Base-by-base conservation (phyloP, 306 rosid genomes). In the Acacia acuminata region DNA sequence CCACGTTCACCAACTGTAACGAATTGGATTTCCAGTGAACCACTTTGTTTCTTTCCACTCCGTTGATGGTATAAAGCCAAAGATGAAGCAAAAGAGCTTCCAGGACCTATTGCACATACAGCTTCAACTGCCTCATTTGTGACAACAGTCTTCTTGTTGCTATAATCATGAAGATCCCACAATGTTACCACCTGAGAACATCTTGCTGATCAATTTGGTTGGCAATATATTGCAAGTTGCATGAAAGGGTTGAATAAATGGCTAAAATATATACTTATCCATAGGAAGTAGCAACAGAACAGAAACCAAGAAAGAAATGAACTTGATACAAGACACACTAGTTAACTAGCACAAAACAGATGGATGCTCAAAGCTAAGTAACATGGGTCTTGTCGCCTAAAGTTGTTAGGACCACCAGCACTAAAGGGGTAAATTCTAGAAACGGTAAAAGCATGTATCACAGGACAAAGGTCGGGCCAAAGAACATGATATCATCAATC, bases 51-150 rank as follows among this genome's bases (percentile, higher is more conserved):
- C 87, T 90, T 88, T 71, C 83, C 81, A 61, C 51, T 81, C 42
- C 58, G 72, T 80, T 71, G 19, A 87, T 64, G 56, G 43, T 77
- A 84, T 79, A 84, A 84, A 81, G 79, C 80, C 71, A 92, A 53
- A 84, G 84, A 89, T 47, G 91, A 85, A 43, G 92, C 89, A 75
- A 92, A 92, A 43, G 86, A 85, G 76, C 81, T 81, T 58, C 89
- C 88, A 34, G 94, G 65, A 73, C 65, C 77, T 76, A 96, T 81
- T 22, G 88, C 88, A 82, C 93, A 91, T 51, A 94, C 90, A 74
- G 97, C 93, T 91, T 96, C 99, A 81, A 96, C 92, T 74, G 92
- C 90, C 86, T 96, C 99, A 45, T 90, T 91, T 65, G 99, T 91
- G 84, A 93, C 82, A 73, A 96, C 89, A 70, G 98, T 94, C 91